A percentile compares a stretch with the other conserved stretches of the same genome.
Evolutionary conservation across 768 basidiomycete genomes (phyloP).

Genomic region (Scleroderma citrinum): DNA sequence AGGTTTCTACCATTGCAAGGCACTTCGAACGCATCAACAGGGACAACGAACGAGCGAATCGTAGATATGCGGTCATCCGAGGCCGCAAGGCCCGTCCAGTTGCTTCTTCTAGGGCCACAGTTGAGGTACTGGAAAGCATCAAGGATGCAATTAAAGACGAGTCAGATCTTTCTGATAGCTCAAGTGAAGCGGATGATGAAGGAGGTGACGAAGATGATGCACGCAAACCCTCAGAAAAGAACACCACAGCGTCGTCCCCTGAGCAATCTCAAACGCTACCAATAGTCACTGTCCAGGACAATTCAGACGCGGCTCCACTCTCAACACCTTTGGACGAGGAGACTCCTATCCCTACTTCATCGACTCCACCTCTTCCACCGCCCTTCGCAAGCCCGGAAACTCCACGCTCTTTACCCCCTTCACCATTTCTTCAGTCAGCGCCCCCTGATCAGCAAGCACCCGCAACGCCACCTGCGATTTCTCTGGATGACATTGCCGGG

Average conservation of each 20-base stretch:
- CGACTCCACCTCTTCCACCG: conserved; percentile 23
- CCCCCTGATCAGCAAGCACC: conserved; percentile 33
- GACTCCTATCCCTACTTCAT: conserved; percentile 8
- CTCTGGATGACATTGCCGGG: conserved; percentile 44
- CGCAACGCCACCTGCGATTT: conserved; percentile 44
- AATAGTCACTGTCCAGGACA: conserved; percentile 9
- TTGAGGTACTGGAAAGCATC: conserved; percentile 83
- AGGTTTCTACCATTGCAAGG: conserved; percentile 83
- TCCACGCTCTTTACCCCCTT: conserved; percentile 40
- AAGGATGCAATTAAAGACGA: conserved; percentile 90
- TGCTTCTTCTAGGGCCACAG: conserved; percentile 79
- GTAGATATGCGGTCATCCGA: conserved; percentile 80
- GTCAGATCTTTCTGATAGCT: conserved; percentile 65
- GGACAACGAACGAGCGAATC: conserved; percentile 68
- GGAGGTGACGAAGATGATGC: conserved; percentile 54
- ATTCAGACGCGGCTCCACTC: conserved; percentile 1
- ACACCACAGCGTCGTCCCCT: conserved; percentile 22
- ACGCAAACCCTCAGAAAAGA: conserved; percentile 24
- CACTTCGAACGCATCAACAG: conserved; percentile 84
- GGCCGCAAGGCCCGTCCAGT: conserved; percentile 87
- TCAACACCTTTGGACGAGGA: conserved; percentile 23
- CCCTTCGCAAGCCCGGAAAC: conserved; percentile 11
- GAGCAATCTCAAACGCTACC: conserved; percentile 29
- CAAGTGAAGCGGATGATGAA: conserved; percentile 62
- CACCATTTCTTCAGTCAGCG: conserved; percentile 44